A percentile compares a stretch with the other conserved stretches of the same genome.
Conservation (phyloP, 768 basidiomycete species). For the Boletus insuetus region DNA sequence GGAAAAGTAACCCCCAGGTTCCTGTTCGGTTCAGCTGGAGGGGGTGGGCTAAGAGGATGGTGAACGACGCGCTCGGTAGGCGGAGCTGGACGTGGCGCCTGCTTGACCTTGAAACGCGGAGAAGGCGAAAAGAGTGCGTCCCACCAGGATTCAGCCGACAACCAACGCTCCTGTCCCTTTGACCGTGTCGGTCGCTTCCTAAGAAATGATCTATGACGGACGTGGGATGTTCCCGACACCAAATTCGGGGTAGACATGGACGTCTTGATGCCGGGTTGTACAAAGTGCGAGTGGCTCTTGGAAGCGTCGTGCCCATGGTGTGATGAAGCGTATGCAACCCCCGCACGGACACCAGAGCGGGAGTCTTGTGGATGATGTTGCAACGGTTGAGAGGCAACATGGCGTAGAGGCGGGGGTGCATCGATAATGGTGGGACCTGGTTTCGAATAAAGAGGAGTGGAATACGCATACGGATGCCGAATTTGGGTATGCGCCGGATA, state of each 20-base stretch:
- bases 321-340: slow-evolving; percentile 2
- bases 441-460: slow-evolving; percentile 23
- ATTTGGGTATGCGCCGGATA: slow-evolving; percentile 26
- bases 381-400: slow-evolving; percentile 25
- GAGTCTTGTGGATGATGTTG: slow-evolving; percentile 14
- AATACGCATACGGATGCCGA: slow-evolving; percentile 54
- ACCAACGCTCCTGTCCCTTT: slow-evolving; percentile 60
- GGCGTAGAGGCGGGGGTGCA: slow-evolving; percentile 13
- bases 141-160: slow-evolving; percentile 79
- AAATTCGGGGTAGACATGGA: slow-evolving; percentile 71
- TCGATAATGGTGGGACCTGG: neutral
- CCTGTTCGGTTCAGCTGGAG: slow-evolving; percentile 16
- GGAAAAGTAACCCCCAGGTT: slow-evolving; percentile 7
- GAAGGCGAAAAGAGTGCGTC: slow-evolving; percentile 76
- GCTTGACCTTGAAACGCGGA: slow-evolving; percentile 61
- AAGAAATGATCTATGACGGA: slow-evolving; percentile 6
- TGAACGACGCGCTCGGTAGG: slow-evolving; percentile 36
- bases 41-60: slow-evolving; percentile 50
- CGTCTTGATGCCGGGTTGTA: slow-evolving; percentile 38
- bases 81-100: slow-evolving; percentile 19
- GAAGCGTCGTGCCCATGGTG: slow-evolving; percentile 3
- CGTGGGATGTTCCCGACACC: slow-evolving; percentile 22
- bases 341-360: neutral
- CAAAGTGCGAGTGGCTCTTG: neutral
- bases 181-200: slow-evolving; percentile 25